Base-by-base conservation (phyloP, 331 rosid genomes). In the Saraca asoca region DNA sequence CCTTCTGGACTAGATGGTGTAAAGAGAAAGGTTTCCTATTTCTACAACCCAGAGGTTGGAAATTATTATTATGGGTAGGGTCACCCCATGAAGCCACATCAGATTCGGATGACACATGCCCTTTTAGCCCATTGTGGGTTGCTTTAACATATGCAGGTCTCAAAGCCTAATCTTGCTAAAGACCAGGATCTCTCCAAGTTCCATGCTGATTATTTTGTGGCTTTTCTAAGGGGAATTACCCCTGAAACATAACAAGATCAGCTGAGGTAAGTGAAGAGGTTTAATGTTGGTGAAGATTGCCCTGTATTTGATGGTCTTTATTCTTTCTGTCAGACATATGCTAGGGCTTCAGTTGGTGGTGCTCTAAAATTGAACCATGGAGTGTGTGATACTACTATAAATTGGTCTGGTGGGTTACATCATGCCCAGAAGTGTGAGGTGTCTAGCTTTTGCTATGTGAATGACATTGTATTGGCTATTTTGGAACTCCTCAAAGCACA, bases 351-450 rank as follows among this genome's bases (percentile, higher is more conserved):
- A 24, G 90, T 90, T 46, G 96, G 95, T 5, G 96, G 89, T 18
- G 89, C 96, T 31, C 69, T 89, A 8, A 87, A 81, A 67, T 70
- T 90, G 69, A 90, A 90, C 42, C 88, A 87, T 44, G 87, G 85
- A 50, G 65, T 68, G 29, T 81, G 90, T 19, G 96, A 90, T 74
- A 79, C 87, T 68, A 91, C 96, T 29, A 76, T 90, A 51, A 90
- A 90, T 75, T 90, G 96, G 96, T 82, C 96, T 38, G 95, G 96
- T 57, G 96, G 96, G 20, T 75, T 90, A 45, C 96, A 90, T 67
- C 96, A 90, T 75, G 96, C 96, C 18, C 85, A 90, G 81, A 90
- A 90, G 80, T 87, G 95, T 3, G 96, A 90, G 78, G 96, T 95
- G 51, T 90, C 96, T 57, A 95, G 96, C 45, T 90, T 90, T 57